Evolutionary conservation across 495 filamentous ascomycete genomes (phyloP).

Genomic region (Lasiosphaeria ovina): DNA sequence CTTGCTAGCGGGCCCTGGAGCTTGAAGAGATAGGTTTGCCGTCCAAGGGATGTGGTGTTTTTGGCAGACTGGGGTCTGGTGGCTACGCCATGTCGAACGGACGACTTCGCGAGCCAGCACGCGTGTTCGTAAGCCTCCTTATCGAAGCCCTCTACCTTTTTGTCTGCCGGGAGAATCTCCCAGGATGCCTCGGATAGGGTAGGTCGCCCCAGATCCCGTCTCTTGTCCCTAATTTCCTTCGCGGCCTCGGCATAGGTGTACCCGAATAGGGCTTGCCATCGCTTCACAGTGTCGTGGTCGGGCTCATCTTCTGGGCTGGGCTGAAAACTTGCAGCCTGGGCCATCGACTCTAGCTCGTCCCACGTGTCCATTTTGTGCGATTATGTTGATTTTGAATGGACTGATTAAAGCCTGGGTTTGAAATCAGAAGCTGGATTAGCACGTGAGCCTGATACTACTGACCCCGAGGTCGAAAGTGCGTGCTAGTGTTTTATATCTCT

Average conservation of each 20-base stretch:
- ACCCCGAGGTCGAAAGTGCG: too few relatives aligned
- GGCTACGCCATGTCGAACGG: neutral
- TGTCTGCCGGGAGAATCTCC: slow-evolving; percentile 10
- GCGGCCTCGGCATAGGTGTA: slow-evolving; percentile 11
- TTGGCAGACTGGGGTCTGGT: neutral
- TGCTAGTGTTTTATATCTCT: too few relatives aligned
- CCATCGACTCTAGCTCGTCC: slow-evolving; percentile 3
- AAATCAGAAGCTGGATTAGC: neutral
- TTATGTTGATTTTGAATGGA: neutral
- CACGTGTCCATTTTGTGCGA: neutral
- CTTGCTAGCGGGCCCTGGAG: slow-evolving; percentile 11
- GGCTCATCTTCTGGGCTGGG: slow-evolving; percentile 1
- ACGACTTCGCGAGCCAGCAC: slow-evolving; percentile 4
- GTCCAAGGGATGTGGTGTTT: neutral
- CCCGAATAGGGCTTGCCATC: slow-evolving; percentile 9
- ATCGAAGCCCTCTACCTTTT: slow-evolving; percentile 15
- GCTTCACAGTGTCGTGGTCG: neutral
- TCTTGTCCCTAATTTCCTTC: slow-evolving; percentile 6
- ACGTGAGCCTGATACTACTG: too few relatives aligned
- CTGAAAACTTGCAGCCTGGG: neutral
- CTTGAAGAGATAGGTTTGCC: slow-evolving; percentile 14
- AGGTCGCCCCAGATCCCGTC: neutral
- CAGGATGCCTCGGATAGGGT: slow-evolving; percentile 1
- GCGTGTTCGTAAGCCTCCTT: slow-evolving; percentile 20
- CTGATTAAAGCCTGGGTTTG: neutral